Evolutionary conservation across 163 green algal genomes (phyloP), one percentile per base, ranked within the genome.

Genomic region (Smithsoniella earleae): DNA sequence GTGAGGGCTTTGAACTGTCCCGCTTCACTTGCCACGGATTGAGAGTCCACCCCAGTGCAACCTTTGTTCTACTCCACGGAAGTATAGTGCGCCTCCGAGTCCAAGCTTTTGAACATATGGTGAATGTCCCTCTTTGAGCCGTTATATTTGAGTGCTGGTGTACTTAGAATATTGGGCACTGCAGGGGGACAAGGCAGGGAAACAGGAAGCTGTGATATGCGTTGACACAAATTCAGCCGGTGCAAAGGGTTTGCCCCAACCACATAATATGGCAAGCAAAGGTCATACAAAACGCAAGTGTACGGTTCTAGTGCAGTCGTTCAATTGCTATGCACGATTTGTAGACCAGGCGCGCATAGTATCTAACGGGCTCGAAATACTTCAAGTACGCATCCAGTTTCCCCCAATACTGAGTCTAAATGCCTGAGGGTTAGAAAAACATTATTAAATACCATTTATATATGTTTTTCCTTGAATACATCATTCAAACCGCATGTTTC

Each of bases 311-410:
- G 13, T 13, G 31, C 49, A 64, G 5, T 36, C 31, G 49, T 10
- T 13, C 25, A 25, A 6, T 10, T 64, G 49, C 33, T 27, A 36
- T 10, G 49, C 49, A 6, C 49, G 33, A 27, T 25, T 36, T 13
- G 49, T 64, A 8, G 49, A 64, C 49, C 25, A 64, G 33, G 49
- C 49, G 31, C 49, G 49, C 49, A 64, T 64, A 10, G 49, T 27
- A 64, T 25, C 49, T 10, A 64, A 64, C 49, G 13, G 49, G 6
- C 49, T 64, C 33, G 49, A 64, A 64, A 27, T 64, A 13, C 49
- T 64, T 64, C 49, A 64, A 27, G 49, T 64, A 27, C 25, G 49
- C n/a, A n/a, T n/a, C n/a, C n/a, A n/a, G n/a, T n/a, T n/a, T n/a
- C n/a, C n/a, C n/a, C n/a, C n/a, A n/a, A n/a, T n/a, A n/a, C n/a